These are phyloP conservation scores for Epicoccum nigrum DNA, from an alignment of 2,329 filamentous ascomycete species.

Conservation along the genomic window DNA sequence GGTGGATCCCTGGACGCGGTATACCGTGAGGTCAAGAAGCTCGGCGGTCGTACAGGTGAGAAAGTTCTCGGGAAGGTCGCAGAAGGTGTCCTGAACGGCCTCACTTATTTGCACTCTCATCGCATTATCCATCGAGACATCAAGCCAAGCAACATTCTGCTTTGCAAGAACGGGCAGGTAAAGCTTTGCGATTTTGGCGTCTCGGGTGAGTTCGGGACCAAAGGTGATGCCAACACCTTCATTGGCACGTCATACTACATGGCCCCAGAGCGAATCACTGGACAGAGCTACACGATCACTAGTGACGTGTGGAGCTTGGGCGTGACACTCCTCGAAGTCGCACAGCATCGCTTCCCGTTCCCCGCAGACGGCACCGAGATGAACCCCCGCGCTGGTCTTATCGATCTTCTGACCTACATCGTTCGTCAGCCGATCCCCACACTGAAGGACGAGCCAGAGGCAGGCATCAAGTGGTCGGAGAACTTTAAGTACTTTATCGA, in stretches of 20 bases:
- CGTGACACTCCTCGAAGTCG: constrained; percentile 97
- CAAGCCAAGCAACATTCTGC: constrained; percentile 95
- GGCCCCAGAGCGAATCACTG: constrained; percentile 97
- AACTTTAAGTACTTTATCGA: constrained; percentile 99
- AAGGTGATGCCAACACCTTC: constrained; percentile 97
- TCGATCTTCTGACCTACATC: constrained; percentile 96
- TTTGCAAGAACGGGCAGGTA: constrained; percentile 86
- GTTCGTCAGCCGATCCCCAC: constrained; percentile 94
- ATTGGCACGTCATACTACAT: constrained; percentile 99
- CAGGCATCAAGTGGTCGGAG: constrained; percentile 90
- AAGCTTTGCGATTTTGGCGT: constrained; percentile 99
- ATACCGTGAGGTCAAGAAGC: constrained; percentile 94
- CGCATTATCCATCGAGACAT: constrained; percentile 99
- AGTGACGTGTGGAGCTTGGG: constrained; percentile 98
- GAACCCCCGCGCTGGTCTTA: constrained; percentile 89
- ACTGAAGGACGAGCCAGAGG: constrained; percentile 90
- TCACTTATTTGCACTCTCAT: constrained; percentile 93
- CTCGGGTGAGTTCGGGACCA: constrained; percentile 96
- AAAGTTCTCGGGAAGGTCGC: constrained; percentile 97
- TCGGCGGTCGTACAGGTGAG: constrained; percentile 92
- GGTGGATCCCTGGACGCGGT: constrained; percentile 95
- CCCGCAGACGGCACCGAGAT: constrained; percentile 95
- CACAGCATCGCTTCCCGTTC: constrained; percentile 97
- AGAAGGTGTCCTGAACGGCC: constrained; percentile 88
- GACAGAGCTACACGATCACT: constrained; percentile 97